Percentiles rank a stretch among this genome's conserved stretches.
phyloP scores from a whole-genome alignment of 306 rosid species.

The Prunus mume region DNA sequence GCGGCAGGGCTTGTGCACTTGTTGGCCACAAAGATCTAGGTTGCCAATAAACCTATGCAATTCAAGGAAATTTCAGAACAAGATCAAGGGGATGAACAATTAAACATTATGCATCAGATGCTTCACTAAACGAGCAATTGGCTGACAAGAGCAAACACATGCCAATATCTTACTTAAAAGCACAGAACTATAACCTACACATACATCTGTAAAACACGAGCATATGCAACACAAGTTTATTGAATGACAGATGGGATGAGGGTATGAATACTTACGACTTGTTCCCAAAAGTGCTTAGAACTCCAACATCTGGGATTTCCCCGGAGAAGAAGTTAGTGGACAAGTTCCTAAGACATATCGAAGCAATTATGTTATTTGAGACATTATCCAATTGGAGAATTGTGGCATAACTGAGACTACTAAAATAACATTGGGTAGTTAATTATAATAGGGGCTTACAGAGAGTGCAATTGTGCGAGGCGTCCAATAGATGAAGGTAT shows the following conservation, averaged over 20 bases:
- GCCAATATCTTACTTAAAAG: not conserved
- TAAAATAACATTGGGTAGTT: conserved; percentile 1
- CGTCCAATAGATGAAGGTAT: conserved; percentile 93
- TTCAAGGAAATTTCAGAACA: conserved; percentile 7
- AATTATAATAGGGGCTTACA: conserved; percentile 53
- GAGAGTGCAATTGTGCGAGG: conserved; percentile 51
- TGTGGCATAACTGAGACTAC: not conserved
- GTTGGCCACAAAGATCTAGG: conserved; percentile 89
- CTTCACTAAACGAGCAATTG: not conserved
- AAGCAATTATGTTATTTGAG: conserved; percentile 4
- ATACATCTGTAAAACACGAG: not conserved
- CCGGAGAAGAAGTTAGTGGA: conserved; percentile 89
- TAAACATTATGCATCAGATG: not conserved
- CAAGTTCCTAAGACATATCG: conserved; percentile 68
- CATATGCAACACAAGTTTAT: not conserved
- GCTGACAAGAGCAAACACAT: not conserved
- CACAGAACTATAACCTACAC: not conserved
- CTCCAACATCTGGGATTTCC: conserved; percentile 92
- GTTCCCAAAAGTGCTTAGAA: conserved; percentile 74
- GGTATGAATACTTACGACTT: conserved; percentile 56
- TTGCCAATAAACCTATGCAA: conserved; percentile 72
- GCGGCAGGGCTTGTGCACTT: conserved; percentile 76
- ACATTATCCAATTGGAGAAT: not conserved
- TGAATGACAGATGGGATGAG: not conserved
- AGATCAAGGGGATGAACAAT: not conserved